Evolutionary conservation across 495 filamentous ascomycete genomes (phyloP).

Genomic region (Hypoxylon fuscum): DNA sequence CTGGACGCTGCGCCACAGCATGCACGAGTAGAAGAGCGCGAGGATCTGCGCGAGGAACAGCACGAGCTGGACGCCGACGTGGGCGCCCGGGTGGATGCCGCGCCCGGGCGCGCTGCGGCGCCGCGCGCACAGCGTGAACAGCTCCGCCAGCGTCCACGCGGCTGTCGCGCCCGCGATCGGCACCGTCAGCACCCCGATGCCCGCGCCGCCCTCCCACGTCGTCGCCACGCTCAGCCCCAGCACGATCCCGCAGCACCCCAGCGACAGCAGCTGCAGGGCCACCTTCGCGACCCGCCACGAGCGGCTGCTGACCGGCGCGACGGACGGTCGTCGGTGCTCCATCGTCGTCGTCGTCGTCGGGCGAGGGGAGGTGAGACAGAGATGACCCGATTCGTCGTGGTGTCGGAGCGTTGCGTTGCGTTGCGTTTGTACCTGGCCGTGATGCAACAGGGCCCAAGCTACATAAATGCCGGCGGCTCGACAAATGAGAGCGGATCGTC

Average conservation of each 20-base stretch:
- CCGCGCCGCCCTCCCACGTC: not conserved
- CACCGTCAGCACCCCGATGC: constrained; percentile 13
- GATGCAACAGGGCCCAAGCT: too few species aligned
- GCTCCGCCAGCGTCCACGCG: constrained; percentile 43
- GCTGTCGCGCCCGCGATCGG: constrained; percentile 39
- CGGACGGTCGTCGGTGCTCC: constrained; percentile 10
- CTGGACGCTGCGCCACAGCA: constrained; percentile 17
- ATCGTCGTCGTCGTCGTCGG: too few species aligned
- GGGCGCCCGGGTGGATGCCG: constrained; percentile 50
- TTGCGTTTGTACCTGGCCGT: not conserved
- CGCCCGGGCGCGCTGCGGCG: constrained; percentile 16
- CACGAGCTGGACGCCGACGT: constrained; percentile 50
- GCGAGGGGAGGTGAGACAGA: not conserved
- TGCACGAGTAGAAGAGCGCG: constrained; percentile 25
- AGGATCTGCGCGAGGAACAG: constrained; percentile 37
- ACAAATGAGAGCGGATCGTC: too few species aligned
- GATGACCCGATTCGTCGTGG: constrained; percentile 4
- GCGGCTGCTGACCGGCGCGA: constrained; percentile 8
- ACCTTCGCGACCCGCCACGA: constrained; percentile 46
- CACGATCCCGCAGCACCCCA: constrained; percentile 36
- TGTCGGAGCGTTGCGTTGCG: not conserved
- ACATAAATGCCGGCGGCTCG: too few species aligned
- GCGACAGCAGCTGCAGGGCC: constrained; percentile 36
- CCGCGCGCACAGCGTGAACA: constrained; percentile 36
- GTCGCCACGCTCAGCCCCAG: constrained; percentile 37